Evolutionary conservation across 2,329 filamentous ascomycete genomes (phyloP), one percentile per base, ranked within the genome.

Genomic region (Epichloe typhina): DNA sequence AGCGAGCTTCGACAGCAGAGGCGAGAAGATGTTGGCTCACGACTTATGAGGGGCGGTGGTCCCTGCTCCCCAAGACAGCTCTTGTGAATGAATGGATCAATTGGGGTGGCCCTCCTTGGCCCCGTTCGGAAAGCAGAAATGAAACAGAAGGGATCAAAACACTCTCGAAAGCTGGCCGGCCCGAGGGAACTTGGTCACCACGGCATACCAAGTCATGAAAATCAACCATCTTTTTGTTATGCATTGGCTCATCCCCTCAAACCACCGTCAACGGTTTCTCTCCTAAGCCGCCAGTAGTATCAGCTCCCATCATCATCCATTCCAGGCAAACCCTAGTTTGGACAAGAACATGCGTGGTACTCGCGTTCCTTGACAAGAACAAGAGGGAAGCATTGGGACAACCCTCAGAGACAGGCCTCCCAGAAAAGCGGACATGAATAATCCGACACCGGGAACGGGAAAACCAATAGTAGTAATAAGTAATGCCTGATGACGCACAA

Each of bases 161-260:
- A 31, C 26, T 17, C 42, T 45, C 23, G 8, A 31, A 45, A 31
- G 23, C 23, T 23, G n/a, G 23, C 21, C 3, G n/a, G 23, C 21
- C 42, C 42, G 9, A 23, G 42, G 26, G 13, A 31, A 9, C 15
- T 45, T 26, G 31, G 17, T 33, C 26, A 21, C 23, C 42, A 45
- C 26, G 26, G 21, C 42, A 45, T 17, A 31, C 26, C 42, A 55
- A 53, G 53, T 52, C 50, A 31, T 50, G 54, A 51, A 52, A 52
- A 52, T 48, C 44, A 42, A 42, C 38, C 49, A 39, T 31, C 37
- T 45, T 36, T 36, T 49, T 46, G 15, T 46, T 4, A 15, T 26
- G 49, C 38, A 41, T 21, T 51, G 31, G 33, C 40, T 49, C 50
- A 52, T 42, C 37, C 48, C 42, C 47, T 40, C 47, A 51, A 46